phyloP scores from a whole-genome alignment of 805 yeast species.

The Brettanomyces bruxellensis region DNA sequence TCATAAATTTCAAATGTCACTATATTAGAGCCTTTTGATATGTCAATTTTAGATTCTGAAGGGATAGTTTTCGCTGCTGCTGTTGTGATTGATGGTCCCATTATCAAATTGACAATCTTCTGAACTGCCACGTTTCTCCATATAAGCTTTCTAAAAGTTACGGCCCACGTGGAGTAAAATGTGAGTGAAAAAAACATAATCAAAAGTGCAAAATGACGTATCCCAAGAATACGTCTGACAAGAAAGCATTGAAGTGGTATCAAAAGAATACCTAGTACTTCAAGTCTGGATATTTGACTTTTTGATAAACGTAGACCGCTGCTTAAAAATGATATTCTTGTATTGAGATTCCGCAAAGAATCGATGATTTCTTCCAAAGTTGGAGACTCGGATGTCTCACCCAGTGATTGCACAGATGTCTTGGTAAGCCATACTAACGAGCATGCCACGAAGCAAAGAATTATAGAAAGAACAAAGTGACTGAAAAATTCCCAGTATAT shows the following conservation, averaged over 20 bases:
- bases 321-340: constrained; percentile 29
- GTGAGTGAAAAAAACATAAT: constrained; percentile 31
- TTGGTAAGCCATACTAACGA: constrained; percentile 36
- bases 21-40: constrained; percentile 28
- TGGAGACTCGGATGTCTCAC: constrained; percentile 24
- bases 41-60: not conserved
- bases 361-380: constrained; percentile 45
- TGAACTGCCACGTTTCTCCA: constrained; percentile 43
- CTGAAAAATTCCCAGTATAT: constrained; percentile 34
- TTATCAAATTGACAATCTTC: constrained; percentile 18
- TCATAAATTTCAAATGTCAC: constrained; percentile 44
- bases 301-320: constrained; percentile 14
- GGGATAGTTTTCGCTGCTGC: not conserved
- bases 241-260: constrained; percentile 38
- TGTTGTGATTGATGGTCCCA: constrained; percentile 27
- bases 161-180: constrained; percentile 41
- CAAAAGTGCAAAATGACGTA: constrained; percentile 24
- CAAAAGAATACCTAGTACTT: constrained; percentile 24
- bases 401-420: constrained; percentile 21
- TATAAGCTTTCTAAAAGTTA: constrained; percentile 33
- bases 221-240: constrained; percentile 24
- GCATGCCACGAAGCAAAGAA: constrained; percentile 28
- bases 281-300: constrained; percentile 9
- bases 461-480: constrained; percentile 30
- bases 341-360: constrained; percentile 35